Evolutionary conservation across 495 filamentous ascomycete species (phyloP), one percentile per base, ranked within the genome.

Genomic region (Podospora anserina): DNA sequence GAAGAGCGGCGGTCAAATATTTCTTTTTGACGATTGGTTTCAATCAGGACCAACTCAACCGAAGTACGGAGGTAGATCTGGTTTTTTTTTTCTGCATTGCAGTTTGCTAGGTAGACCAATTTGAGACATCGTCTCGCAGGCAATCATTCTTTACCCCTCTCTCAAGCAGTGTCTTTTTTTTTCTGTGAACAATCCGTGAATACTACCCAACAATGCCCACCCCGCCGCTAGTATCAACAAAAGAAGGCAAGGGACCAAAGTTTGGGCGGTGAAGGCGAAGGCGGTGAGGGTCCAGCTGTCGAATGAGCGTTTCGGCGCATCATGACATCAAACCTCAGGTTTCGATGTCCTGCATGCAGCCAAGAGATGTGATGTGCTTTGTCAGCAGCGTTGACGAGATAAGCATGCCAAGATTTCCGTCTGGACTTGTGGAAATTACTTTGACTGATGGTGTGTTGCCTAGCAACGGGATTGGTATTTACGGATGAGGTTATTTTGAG

Each of bases 21-120:
- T 68, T 69, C 66, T 69, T 54, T 32, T 39, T 63, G 61, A 20
- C 56, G 53, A 64, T 62, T 70, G 72, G 59, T 67, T 67, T 66
- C 54, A 20, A 26, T 4, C 62, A 58, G 59, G 34, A 64, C 44
- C 39, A 70, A 59, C 65, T 74, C 60, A 66, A 56, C 66, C 66
- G 58, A 70, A 66, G 58, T 58, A 69, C 67, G 67, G 64, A 67
- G 69, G 74, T 75, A 75, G 74, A 75, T 72, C 70, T 73, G 74
- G 67, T 62, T 63, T 70, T 71, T 66, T 71, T 66, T 60, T 70
- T 63, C 73, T 73, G 69, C 71, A 70, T 66, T 34, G 53, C n/a
- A 68, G 67, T 68, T 71, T 71, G 57, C 58, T 72, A 72, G 70
- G 67, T 72, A 72, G 70, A 72, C 67, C 68, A 71, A 72, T 68